Evolutionary conservation across 2,329 filamentous ascomycete genomes (phyloP).

Genomic region (Venturia oleaginea): DNA sequence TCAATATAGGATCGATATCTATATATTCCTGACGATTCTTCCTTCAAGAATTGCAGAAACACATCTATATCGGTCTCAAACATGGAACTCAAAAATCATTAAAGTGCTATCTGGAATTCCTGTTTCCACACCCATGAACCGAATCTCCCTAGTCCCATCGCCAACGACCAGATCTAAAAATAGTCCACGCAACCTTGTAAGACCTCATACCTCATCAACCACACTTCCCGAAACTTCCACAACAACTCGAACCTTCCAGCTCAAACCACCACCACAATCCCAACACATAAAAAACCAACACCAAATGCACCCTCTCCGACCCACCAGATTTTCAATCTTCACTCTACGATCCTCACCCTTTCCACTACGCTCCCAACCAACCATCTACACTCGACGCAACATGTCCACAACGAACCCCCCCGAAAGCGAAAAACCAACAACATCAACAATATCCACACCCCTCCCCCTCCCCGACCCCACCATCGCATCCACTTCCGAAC

Average conservation of each 20-base stretch:
- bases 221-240: not conserved
- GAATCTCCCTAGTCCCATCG: no score
- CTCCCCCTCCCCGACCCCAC: conserved; percentile 16
- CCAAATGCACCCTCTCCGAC: not conserved
- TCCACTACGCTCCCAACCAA: not conserved
- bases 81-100: no score
- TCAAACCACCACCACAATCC: no score
- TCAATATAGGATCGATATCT: no score
- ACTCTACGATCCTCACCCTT: not conserved
- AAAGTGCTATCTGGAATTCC: not conserved
- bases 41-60: no score
- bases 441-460: conserved; percentile 7
- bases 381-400: not conserved
- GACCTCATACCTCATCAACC: no score
- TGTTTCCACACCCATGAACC: no score
- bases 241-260: no score
- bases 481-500: conserved; percentile 15
- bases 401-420: not conserved
- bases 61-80: no score
- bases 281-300: no score
- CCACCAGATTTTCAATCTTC: not conserved
- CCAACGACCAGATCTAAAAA: not conserved
- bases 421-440: not conserved
- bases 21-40: no score
- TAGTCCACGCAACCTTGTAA: no score